Evolutionary conservation across 768 basidiomycete genomes (phyloP).

Genomic region (Podaxis sp.): DNA sequence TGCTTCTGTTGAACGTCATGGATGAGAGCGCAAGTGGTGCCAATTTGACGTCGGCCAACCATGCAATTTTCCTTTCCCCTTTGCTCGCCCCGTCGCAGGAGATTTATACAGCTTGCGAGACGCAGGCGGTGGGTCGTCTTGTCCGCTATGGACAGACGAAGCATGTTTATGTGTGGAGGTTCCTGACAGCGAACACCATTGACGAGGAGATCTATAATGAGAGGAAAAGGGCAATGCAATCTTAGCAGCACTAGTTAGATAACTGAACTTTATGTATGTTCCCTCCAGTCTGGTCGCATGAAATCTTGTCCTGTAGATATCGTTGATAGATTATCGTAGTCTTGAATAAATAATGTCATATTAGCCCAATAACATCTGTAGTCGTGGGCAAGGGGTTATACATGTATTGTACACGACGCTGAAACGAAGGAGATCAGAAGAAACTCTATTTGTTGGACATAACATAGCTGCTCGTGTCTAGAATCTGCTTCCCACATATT

Average conservation of each 20-base stretch:
- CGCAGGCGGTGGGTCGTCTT: slow-evolving; percentile 81
- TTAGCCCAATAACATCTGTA: not conserved
- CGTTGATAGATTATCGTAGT: not conserved
- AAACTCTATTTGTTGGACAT: slow-evolving; percentile 75
- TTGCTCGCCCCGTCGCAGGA: slow-evolving; percentile 80
- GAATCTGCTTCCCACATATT: slow-evolving; percentile 84
- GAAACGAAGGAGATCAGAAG: slow-evolving; percentile 5
- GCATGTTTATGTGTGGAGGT: slow-evolving; percentile 79
- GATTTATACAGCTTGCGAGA: slow-evolving; percentile 81
- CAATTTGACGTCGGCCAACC: slow-evolving; percentile 91
- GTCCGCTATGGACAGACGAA: slow-evolving; percentile 82
- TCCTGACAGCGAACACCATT: slow-evolving; percentile 84
- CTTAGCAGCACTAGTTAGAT: not conserved
- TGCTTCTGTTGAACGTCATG: slow-evolving; percentile 87
- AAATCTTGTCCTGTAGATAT: not conserved
- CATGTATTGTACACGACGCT: not conserved
- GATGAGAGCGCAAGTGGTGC: slow-evolving; percentile 94
- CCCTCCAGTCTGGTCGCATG: slow-evolving; percentile 1
- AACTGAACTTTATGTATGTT: not conserved
- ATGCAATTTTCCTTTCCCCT: slow-evolving; percentile 93
- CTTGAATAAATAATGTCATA: slow-evolving; percentile 1
- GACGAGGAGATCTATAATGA: slow-evolving; percentile 81
- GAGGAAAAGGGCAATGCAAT: slow-evolving; percentile 31
- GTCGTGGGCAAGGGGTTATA: not conserved
- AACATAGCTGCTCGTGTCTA: slow-evolving; percentile 79